Evolutionary conservation across 1,284 basidiomycete genomes (phyloP), one percentile per base, ranked within the genome.

Genomic region (Schizophyllum amplum): DNA sequence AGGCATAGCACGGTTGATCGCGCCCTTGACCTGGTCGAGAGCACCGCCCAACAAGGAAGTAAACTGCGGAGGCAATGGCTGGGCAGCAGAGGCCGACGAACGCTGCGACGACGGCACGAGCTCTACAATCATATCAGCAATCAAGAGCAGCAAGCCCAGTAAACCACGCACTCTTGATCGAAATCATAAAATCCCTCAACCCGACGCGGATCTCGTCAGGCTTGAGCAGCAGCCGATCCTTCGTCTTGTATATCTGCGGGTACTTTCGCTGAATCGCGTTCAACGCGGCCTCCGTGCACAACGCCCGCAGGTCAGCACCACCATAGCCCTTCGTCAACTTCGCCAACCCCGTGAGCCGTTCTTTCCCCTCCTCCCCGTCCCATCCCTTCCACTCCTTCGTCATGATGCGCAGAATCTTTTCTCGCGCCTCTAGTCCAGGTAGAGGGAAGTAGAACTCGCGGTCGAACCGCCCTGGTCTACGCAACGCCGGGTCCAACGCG

Each of bases 361-460:
- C 71, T 46, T 65, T 66, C 24, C 69, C 68, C 61, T 56, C 63
- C 74, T 76, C 85, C 2, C 78, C 64, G 46, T 83, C 78, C 80
- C 91, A 94, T 0, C 93, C 94, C 6, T 85, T 82, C 97, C 97
- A 99, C 51, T 86, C 86, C 61, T 75, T 81, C 21, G 96, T 98
- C 81, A 98, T 94, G 66, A 99, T 98, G 21, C 80, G 75, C 65
- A 99, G 74, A 65, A 99, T 99, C 70, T 86, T 90, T 68, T 90
- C 86, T 57, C 97, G 75, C 2, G 94, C 97, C 26, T 89, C 87
- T 15, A 89, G 68, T 25, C 84, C 86, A 0, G 97, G 97, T 24
- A 99, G 72, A 0, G 93, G 91, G 73, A 99, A 99, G 74, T 98
- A 99, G 71, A 99, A 99, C 71, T 99, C 97, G 61, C 97, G 80